These are phyloP conservation scores for Boechera divaricarpa DNA, from an alignment of 345 rosid species.

Conservation along the genomic window DNA sequence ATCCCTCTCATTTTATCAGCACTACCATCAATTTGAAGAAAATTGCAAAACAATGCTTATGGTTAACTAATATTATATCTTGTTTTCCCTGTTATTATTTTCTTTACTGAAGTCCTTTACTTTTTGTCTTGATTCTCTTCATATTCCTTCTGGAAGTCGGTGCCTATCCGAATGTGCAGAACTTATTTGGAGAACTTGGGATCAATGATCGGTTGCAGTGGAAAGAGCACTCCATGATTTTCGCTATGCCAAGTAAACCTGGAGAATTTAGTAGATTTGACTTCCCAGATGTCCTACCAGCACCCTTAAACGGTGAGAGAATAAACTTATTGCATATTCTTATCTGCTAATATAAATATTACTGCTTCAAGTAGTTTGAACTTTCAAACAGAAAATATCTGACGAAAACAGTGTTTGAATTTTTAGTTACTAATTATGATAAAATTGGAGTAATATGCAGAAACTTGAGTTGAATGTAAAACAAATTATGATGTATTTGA, in stretches of 20 bases:
- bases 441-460: neutral
- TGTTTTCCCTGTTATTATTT: conserved; percentile 19
- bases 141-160: conserved; percentile 64
- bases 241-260: conserved; percentile 96
- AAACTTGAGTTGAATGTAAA: neutral
- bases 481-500: neutral
- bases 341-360: conserved; percentile 6
- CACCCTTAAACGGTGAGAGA: conserved; percentile 87
- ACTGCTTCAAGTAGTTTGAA: neutral
- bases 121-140: conserved; percentile 18
- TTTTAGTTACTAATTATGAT: neutral
- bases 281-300: conserved; percentile 82
- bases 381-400: neutral
- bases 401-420: neutral
- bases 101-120: conserved; percentile 2
- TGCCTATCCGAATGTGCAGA: conserved; percentile 94
- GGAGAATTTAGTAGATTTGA: conserved; percentile 97
- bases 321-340: neutral
- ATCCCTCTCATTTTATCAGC: neutral
- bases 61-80: neutral
- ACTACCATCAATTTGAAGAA: neutral
- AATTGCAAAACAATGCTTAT: neutral
- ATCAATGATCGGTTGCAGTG: conserved; percentile 89
- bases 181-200: conserved; percentile 92
- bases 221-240: conserved; percentile 99